Evolutionary conservation across 176 grass and related monocot species (phyloP).

Genomic region (Aegilops sharonensis): DNA sequence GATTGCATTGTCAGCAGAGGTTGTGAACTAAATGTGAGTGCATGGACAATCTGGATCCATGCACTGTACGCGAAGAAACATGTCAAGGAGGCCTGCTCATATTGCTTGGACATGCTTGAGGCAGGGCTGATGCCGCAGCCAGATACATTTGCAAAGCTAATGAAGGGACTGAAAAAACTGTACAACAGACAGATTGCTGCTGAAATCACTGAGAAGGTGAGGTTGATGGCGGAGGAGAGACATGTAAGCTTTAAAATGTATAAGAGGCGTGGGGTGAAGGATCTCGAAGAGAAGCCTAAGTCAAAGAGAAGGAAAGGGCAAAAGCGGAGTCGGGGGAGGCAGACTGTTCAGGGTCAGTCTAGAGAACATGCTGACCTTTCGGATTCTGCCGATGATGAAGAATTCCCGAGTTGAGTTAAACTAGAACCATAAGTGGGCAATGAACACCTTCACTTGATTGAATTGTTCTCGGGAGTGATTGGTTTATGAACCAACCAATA

Average conservation of each 20-base stretch:
- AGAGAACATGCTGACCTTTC: neutral
- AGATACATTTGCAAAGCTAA: conserved; percentile 81
- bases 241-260: conserved; percentile 92
- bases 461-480: neutral
- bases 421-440: neutral
- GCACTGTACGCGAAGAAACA: conserved; percentile 65
- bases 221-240: conserved; percentile 85
- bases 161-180: conserved; percentile 88
- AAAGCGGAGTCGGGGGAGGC: conserved; percentile 14
- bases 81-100: conserved; percentile 81
- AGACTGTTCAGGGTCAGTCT: neutral
- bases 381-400: conserved; percentile 35
- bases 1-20: conserved; percentile 65
- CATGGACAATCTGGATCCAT: conserved; percentile 98
- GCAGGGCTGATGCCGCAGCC: conserved; percentile 85
- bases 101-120: conserved; percentile 96
- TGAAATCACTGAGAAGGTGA: conserved; percentile 90
- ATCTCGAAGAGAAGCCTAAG: conserved; percentile 70
- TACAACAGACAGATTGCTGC: conserved; percentile 83
- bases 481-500: conserved; percentile 18
- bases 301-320: conserved; percentile 53
- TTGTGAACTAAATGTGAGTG: conserved; percentile 79
- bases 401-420: conserved; percentile 25
- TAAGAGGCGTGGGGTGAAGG: conserved; percentile 83
- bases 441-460: conserved; percentile 4